A percentile compares a stretch with the other conserved stretches of the same genome.
phyloP scores from a whole-genome alignment of 352 stramenopile species.

The Pythium rhizo-oryzae region DNA sequence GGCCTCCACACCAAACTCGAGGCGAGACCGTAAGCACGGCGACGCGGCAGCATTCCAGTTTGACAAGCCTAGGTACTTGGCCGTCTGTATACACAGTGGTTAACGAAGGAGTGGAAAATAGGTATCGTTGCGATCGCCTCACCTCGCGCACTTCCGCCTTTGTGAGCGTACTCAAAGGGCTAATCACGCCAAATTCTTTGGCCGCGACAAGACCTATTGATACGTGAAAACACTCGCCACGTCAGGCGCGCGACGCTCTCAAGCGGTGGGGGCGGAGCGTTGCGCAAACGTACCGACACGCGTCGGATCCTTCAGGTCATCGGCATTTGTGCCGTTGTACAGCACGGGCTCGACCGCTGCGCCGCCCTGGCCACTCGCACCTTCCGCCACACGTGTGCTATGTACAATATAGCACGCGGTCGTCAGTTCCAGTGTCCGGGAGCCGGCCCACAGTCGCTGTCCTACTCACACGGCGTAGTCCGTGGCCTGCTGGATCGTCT shows the following conservation, averaged over 20 bases:
- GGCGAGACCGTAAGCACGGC: conserved; percentile 94
- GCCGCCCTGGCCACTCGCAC: conserved; percentile 20
- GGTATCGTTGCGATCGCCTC: background rate
- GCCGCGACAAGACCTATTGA: conserved; percentile 89
- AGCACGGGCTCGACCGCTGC: conserved; percentile 51
- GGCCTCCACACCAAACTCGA: conserved; percentile 95
- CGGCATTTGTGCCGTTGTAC: conserved; percentile 98
- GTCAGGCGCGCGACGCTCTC: too few species aligned
- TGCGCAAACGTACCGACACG: conserved; percentile 64
- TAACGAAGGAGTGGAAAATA: background rate
- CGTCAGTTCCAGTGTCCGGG: background rate
- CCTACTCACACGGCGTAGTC: conserved; percentile 48
- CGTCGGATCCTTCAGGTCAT: conserved; percentile 94
- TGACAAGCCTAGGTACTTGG: conserved; percentile 90
- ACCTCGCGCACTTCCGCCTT: conserved; percentile 91
- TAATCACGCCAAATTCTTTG: conserved; percentile 92
- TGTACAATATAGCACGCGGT: background rate
- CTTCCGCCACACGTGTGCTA: background rate
- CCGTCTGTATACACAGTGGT: conserved; percentile 39
- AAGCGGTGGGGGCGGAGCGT: background rate
- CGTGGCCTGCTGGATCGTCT: conserved; percentile 88
- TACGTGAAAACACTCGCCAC: background rate
- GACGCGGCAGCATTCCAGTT: conserved; percentile 97
- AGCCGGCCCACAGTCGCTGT: too few species aligned
- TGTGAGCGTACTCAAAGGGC: conserved; percentile 87